A percentile compares a stretch with the other conserved stretches of the same genome.
These are phyloP conservation scores for Entomortierella chlamydospora DNA, from an alignment of 192 early-diverging fungal genomes.

Conservation along the genomic window DNA sequence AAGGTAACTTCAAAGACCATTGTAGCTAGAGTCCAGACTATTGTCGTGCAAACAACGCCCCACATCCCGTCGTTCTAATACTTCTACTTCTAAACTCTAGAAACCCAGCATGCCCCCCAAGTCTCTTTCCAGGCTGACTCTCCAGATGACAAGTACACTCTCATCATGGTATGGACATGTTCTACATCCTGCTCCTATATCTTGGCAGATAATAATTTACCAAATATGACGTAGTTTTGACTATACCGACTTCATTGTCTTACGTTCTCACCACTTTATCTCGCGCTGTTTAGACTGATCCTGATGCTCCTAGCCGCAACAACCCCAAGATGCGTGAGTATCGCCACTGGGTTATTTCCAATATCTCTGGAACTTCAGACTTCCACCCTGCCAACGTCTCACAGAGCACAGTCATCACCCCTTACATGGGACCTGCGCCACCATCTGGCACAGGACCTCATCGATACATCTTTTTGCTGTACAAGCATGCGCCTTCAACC, in stretches of 20 bases:
- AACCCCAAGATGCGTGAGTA: conserved; percentile 60
- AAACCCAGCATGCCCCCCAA: conserved; percentile 33
- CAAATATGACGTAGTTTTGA: too few relatives aligned
- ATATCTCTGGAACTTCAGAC: conserved; percentile 57
- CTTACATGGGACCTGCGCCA: conserved; percentile 66
- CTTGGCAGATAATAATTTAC: too few relatives aligned
- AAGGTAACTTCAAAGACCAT: conserved; percentile 10
- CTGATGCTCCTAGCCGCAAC: conserved; percentile 63
- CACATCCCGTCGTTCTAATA: too few relatives aligned
- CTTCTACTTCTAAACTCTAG: conserved; percentile 3
- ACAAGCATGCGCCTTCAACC: conserved; percentile 56
- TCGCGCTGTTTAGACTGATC: conserved; percentile 65
- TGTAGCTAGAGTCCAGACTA: neutral
- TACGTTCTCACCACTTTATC: neutral
- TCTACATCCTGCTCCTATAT: neutral
- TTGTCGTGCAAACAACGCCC: too few relatives aligned
- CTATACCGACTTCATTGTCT: too few relatives aligned
- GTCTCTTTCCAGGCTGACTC: conserved; percentile 32
- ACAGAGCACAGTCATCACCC: conserved; percentile 34
- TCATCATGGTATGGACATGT: conserved; percentile 34
- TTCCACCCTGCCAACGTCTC: conserved; percentile 36
- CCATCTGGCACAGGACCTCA: conserved; percentile 63
- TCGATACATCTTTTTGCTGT: conserved; percentile 70
- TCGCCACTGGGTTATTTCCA: conserved; percentile 69
- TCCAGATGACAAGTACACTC: conserved; percentile 40